phyloP scores from a whole-genome alignment of 768 basidiomycete species.

The Phlebiopsis gigantea region DNA sequence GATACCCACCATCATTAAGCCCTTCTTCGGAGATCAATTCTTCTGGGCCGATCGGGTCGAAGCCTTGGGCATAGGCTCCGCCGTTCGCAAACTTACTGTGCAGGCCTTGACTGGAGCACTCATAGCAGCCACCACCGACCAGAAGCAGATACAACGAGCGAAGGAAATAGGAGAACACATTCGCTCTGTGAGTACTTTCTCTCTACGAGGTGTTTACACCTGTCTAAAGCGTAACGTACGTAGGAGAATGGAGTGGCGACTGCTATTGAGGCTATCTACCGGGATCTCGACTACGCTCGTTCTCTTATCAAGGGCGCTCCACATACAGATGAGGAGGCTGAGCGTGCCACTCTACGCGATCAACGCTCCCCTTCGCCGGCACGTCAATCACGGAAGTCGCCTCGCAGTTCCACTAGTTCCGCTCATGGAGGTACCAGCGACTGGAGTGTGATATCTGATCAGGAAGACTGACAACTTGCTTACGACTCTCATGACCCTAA shows the following conservation, averaged over 20 bases:
- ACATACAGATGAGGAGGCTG: constrained; percentile 24
- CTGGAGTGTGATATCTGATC: constrained; percentile 85
- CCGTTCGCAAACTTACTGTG: constrained; percentile 83
- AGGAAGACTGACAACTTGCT: constrained; percentile 42
- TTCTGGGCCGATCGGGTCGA: constrained; percentile 99
- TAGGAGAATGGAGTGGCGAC: constrained; percentile 94
- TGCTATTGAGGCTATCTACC: constrained; percentile 93
- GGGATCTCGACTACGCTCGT: constrained; percentile 92
- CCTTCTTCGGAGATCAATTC: constrained; percentile 97
- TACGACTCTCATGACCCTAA: not conserved
- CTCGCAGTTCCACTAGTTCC: constrained; percentile 20
- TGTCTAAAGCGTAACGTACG: not conserved
- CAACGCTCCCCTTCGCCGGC: constrained; percentile 13
- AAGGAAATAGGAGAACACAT: constrained; percentile 83
- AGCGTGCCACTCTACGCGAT: constrained; percentile 32
- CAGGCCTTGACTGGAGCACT: constrained; percentile 77
- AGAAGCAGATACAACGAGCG: constrained; percentile 85
- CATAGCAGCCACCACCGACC: constrained; percentile 74
- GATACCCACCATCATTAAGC: constrained; percentile 92
- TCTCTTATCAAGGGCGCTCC: constrained; percentile 67
- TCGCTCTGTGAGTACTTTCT: constrained; percentile 49
- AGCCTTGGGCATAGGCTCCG: constrained; percentile 85
- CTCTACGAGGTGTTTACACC: not conserved
- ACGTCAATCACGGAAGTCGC: constrained; percentile 16
- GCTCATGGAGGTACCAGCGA: constrained; percentile 59